Conservation (phyloP, 2,329 filamentous ascomycete species). For the Arthrobotrys iridis region DNA sequence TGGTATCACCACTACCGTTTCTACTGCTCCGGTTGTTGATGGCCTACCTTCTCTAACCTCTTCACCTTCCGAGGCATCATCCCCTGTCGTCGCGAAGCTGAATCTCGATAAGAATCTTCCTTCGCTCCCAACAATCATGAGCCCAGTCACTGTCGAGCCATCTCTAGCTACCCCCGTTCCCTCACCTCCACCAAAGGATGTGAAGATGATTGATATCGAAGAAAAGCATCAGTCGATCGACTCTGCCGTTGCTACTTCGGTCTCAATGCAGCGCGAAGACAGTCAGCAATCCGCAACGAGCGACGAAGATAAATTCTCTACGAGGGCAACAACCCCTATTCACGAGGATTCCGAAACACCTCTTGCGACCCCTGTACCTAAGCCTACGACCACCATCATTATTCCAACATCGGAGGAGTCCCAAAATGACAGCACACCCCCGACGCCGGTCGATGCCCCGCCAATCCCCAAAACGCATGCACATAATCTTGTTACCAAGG, state of each 20-base stretch:
- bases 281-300: slow-evolving; percentile 44
- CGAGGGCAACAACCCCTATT: slow-evolving; percentile 56
- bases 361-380: slow-evolving; percentile 36
- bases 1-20: slow-evolving; percentile 51
- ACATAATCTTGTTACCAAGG: slow-evolving; percentile 92
- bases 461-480: slow-evolving; percentile 87
- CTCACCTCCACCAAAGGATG: slow-evolving; percentile 36
- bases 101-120: slow-evolving; percentile 49
- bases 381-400: slow-evolving; percentile 8
- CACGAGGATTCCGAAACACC: slow-evolving; percentile 49
- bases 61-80: slow-evolving; percentile 22
- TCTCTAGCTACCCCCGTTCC: slow-evolving; percentile 14
- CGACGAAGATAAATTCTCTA: slow-evolving; percentile 53
- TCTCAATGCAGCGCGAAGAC: slow-evolving; percentile 52
- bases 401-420: slow-evolving; percentile 6
- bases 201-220: background rate
- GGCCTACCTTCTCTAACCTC: slow-evolving; percentile 18
- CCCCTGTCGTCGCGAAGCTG: slow-evolving; percentile 29
- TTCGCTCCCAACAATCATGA: slow-evolving; percentile 22
- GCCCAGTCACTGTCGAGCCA: slow-evolving; percentile 14
- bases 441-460: slow-evolving; percentile 29
- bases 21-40: slow-evolving; percentile 48
- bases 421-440: slow-evolving; percentile 30
- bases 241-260: slow-evolving; percentile 17
- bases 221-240: slow-evolving; percentile 42